Evolutionary conservation across 1,284 basidiomycete genomes (phyloP).

Genomic region (Apiotrichum porosum): DNA sequence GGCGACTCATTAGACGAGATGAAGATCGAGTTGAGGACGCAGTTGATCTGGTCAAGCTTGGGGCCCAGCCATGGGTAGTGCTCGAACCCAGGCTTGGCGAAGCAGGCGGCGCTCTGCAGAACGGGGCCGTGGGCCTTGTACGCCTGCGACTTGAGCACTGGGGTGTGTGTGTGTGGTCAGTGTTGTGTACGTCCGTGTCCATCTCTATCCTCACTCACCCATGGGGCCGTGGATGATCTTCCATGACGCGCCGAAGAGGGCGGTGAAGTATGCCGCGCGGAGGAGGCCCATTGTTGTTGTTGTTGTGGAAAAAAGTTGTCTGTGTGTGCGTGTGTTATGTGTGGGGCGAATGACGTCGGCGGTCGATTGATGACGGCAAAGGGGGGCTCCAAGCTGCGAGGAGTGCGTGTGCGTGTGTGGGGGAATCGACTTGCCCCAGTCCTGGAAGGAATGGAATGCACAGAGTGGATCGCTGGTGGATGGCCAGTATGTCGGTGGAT

Average conservation of each 20-base stretch:
- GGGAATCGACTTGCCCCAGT: too few species aligned
- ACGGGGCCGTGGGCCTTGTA: background rate
- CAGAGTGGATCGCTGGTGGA: too few species aligned
- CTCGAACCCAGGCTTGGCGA: background rate
- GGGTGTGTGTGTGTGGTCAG: background rate
- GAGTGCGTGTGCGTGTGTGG: too few species aligned
- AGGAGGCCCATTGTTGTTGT: background rate
- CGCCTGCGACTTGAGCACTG: too few species aligned
- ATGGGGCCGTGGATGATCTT: background rate
- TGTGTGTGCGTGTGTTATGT: too few species aligned
- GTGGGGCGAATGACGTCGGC: too few species aligned
- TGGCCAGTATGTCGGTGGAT: too few species aligned
- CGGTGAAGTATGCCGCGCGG: background rate
- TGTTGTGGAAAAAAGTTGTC: background rate
- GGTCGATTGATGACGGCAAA: too few species aligned
- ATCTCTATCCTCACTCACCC: too few species aligned
- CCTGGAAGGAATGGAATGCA: too few species aligned
- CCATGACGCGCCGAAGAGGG: background rate
- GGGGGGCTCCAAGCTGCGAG: too few species aligned
- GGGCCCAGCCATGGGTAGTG: conserved; percentile 1
- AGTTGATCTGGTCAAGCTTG: conserved; percentile 5
- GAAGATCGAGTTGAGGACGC: conserved; percentile 10
- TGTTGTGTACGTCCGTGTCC: background rate
- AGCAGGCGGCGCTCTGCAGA: background rate
- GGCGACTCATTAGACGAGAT: background rate